Percentiles rank a stretch among this genome's conserved stretches.
These are phyloP conservation scores for Veloboletus limbatus DNA, from an alignment of 1,284 basidiomycete genomes.

Conservation along the genomic window DNA sequence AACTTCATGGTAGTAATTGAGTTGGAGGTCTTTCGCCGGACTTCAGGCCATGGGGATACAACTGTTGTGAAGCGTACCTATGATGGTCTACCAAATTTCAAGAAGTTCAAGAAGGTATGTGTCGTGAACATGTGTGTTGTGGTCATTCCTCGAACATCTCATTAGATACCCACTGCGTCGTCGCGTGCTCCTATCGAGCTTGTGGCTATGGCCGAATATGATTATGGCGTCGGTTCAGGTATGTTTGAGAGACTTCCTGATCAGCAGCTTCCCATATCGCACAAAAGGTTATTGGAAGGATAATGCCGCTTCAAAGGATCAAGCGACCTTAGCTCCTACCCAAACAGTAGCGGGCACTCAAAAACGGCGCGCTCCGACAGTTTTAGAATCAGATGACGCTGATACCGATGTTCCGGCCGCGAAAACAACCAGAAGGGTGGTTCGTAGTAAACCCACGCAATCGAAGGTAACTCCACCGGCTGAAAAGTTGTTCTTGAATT, in stretches of 20 bases:
- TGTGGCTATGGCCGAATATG: conserved; percentile 48
- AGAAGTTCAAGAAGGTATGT: conserved; percentile 81
- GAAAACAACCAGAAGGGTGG: conserved; percentile 11
- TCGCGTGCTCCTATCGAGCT: conserved; percentile 48
- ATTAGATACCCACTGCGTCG: conserved; percentile 34
- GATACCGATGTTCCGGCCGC: conserved; percentile 16
- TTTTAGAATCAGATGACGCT: conserved; percentile 31
- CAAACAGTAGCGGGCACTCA: conserved; percentile 18
- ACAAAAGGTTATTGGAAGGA: conserved; percentile 54
- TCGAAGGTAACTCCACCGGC: conserved; percentile 8
- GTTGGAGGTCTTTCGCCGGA: conserved; percentile 48
- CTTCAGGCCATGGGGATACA: conserved; percentile 8
- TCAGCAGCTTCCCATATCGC: background rate
- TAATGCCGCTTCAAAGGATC: conserved; percentile 13
- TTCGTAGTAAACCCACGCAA: conserved; percentile 9
- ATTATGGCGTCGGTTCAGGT: conserved; percentile 58
- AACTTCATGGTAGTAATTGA: conserved; percentile 87
- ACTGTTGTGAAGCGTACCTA: conserved; percentile 39
- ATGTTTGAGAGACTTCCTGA: conserved; percentile 12
- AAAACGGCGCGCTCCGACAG: conserved; percentile 23
- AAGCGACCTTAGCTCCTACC: conserved; percentile 18
- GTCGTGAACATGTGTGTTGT: background rate
- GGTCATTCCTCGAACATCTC: background rate
- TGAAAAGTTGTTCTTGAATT: conserved; percentile 39
- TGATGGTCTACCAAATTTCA: conserved; percentile 71